Percentiles rank a stretch among this genome's conserved stretches.
Conservation (phyloP, 805 yeast species). For the Maudiozyma saulgeensis region DNA sequence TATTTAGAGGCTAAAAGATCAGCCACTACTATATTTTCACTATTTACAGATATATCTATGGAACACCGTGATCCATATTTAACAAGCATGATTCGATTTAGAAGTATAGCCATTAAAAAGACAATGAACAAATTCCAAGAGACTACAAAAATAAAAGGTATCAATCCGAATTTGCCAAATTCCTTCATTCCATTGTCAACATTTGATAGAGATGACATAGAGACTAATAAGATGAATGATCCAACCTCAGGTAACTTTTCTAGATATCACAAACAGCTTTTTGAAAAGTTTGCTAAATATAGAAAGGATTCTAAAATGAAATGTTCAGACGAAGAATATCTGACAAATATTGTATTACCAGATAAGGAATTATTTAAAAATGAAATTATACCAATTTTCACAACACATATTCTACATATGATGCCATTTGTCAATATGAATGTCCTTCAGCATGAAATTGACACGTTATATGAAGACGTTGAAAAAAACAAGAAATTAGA, state of each 20-base stretch:
- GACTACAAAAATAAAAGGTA: constrained; percentile 1
- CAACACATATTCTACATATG: constrained; percentile 11
- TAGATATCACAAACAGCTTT: constrained; percentile 18
- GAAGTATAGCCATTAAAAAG: constrained; percentile 17
- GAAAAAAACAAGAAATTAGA: constrained; percentile 5
- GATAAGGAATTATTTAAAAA: constrained; percentile 10
- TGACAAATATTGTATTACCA: constrained; percentile 10
- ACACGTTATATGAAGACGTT: constrained; percentile 11
- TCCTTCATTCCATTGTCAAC: constrained; percentile 18
- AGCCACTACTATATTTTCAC: constrained; percentile 15
- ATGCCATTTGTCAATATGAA: constrained; percentile 20
- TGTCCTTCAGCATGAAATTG: constrained; percentile 10
- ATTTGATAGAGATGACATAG: constrained; percentile 15
- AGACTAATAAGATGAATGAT: constrained; percentile 1
- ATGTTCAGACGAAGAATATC: constrained; percentile 5
- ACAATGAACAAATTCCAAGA: constrained; percentile 11
- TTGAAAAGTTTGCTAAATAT: constrained; percentile 21
- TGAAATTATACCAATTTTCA: constrained; percentile 17
- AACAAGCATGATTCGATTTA: constrained; percentile 12
- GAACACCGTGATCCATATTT: constrained; percentile 23
- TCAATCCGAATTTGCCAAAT: constrained; percentile 14
- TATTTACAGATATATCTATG: constrained; percentile 19
- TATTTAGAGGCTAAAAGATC: constrained; percentile 23
- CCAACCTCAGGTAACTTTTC: constrained; percentile 3
- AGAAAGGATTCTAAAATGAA: constrained; percentile 14